A percentile compares a stretch with the other conserved stretches of the same genome.
Conservation (phyloP, 2,329 filamentous ascomycete species). For the Alternaria panax region DNA sequence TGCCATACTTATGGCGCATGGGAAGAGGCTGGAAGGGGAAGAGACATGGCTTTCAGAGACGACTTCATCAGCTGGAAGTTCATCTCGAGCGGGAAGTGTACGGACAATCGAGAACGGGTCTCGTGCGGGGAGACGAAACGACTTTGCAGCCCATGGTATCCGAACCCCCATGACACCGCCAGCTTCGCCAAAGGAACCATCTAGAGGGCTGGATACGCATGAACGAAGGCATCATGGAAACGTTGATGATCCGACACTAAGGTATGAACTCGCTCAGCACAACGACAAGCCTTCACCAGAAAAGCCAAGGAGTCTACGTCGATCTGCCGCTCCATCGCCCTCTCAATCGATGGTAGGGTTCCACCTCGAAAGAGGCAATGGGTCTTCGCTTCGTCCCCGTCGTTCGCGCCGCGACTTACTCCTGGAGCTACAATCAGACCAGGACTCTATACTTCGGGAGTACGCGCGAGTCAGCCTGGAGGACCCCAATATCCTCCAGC, state of each 20-base stretch:
- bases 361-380: neutral
- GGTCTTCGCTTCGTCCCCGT: neutral
- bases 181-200: neutral
- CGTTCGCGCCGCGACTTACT: constrained; percentile 6
- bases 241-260: neutral
- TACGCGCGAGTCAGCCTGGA: constrained; percentile 4
- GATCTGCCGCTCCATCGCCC: constrained; percentile 3
- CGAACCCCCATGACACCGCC: neutral
- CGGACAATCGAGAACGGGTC: neutral
- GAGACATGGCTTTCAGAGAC: constrained; percentile 1
- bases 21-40: neutral
- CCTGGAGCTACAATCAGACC: constrained; percentile 4
- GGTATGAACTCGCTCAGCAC: neutral
- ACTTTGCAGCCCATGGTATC: neutral
- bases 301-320: neutral
- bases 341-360: neutral
- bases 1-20: constrained; percentile 8
- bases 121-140: neutral
- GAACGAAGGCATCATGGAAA: neutral
- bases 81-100: neutral
- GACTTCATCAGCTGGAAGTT: neutral
- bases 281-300: neutral
- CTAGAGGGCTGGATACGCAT: neutral
- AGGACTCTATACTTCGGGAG: constrained; percentile 8
- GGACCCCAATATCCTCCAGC: neutral